Base-by-base conservation (phyloP, 2,329 filamentous ascomycete genomes). In the Escovopsis weberi region DNA sequence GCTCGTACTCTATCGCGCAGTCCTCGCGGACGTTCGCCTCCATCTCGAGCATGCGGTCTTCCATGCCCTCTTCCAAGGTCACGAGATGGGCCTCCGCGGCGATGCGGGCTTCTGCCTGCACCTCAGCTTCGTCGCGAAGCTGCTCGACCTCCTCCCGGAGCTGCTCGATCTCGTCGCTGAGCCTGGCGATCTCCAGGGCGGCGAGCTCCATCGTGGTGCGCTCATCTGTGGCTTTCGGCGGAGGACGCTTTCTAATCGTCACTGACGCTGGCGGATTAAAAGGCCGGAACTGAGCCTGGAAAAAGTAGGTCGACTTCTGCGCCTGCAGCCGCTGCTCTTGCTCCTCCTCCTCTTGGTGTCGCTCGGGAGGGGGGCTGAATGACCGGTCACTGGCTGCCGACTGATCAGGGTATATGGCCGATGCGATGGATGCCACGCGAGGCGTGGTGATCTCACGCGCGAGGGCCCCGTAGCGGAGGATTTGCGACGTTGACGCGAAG, bases 401-500 rank as follows among this genome's bases (percentile, higher is more conserved):
- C 46, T 4, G 55, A 53, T 11, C 62, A 58, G 12, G 64, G 62
- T 12, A 72, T 32, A 91, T 83, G 0, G 81, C 83, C 36, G 78
- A 78, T 0, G 82, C 84, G 40, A 89, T 78, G 39, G 84, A 91
- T 0, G 88, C 88, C 7, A 93, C 77, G 5, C 89, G 81, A 6
- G 88, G 87, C 1, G 95, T 85, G 0, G 89, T 93, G 10, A 96
- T 84, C 63, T 96, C 89, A 18, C 87, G 78, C 0, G 91, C 91
- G 4, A 98, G 72, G 1, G 91, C 89, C 19, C 85, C 91, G 63
- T 98, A 98, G 15, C 89, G 80, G 2, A 98, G 69, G 47, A 98
- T 96, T 57, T 96, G 91, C 5, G 85, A 93, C 0, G 91, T 98
- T 11, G 91, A 87, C 56, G 96, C 96, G 67, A 88, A 95, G 60